Percentiles rank a stretch among this genome's conserved stretches.
Conservation (phyloP, 805 yeast genomes). For the Suhomyces pyralidae region DNA sequence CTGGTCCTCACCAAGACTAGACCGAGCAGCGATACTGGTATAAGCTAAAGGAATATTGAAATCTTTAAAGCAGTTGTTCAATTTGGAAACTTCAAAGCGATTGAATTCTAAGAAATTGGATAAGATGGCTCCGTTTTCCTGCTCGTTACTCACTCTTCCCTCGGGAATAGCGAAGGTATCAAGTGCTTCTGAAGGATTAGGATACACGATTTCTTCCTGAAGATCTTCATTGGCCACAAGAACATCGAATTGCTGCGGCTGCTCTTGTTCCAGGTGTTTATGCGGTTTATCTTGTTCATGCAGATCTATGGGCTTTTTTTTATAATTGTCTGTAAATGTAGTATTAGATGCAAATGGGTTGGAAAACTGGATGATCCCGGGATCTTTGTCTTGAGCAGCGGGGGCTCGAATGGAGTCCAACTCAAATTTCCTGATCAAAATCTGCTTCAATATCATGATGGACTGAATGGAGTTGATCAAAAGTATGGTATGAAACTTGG, state of each 20-base stretch:
- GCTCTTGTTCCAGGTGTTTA: background rate
- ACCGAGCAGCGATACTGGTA: background rate
- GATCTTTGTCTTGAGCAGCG: background rate
- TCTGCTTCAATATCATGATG: constrained; percentile 27
- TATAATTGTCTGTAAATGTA: background rate
- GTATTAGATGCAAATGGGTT: background rate
- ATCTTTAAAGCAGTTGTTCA: constrained; percentile 18
- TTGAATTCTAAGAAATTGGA: constrained; percentile 12
- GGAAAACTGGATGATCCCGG: background rate
- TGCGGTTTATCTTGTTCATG: background rate
- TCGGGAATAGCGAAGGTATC: background rate
- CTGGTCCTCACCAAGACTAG: background rate
- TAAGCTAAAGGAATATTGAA: constrained; percentile 19
- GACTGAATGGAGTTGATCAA: constrained; percentile 29
- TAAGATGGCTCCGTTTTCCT: background rate
- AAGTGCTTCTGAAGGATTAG: constrained; percentile 1
- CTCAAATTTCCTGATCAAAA: constrained; percentile 19
- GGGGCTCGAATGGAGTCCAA: constrained; percentile 4
- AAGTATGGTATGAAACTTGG: constrained; percentile 19
- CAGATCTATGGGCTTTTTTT: background rate
- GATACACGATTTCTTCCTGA: constrained; percentile 8
- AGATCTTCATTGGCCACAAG: constrained; percentile 4
- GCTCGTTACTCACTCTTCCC: background rate
- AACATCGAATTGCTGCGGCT: background rate
- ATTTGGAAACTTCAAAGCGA: constrained; percentile 22